Evolutionary conservation across 2,329 filamentous ascomycete species (phyloP), one percentile per base, ranked within the genome.

Genomic region (Ilyonectria destructans): DNA sequence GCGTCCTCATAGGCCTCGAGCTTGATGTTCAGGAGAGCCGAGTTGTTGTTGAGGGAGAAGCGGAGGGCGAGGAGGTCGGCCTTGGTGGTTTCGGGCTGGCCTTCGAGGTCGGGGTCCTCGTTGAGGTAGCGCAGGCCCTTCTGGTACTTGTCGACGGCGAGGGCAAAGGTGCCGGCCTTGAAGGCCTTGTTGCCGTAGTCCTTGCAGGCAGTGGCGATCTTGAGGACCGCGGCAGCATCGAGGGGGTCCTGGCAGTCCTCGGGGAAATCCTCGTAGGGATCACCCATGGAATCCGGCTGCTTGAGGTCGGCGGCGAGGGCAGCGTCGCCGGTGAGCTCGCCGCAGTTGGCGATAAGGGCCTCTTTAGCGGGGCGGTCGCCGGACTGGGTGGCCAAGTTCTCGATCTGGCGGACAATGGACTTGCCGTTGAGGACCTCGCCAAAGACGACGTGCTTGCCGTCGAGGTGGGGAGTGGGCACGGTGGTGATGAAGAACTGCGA

Each of bases 401-500:
- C 96, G 77, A 98, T 91, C 81, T 95, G 91, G 71, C 96, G 92
- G 37, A 98, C 89, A 43, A 98, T 85, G 69, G 93, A 95, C 87
- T 98, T 98, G 78, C 96, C 96, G 69, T 91, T 93, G 78, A 98
- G 89, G 63, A 98, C 96, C 80, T 98, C 92, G 71, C 96, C 96
- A 76, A 98, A 99, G 26, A 99, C 95, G 54, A 98, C 96, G 84
- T 99, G 96, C 87, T 99, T 99, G 80, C 90, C 90, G 81, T 99
- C 95, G 45, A 98, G 89, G 81, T 98, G 96, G 55, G 95, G 95
- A 15, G 96, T 98, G n/a, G 91, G 88, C 33, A 97, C 94, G 17
- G 96, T 98, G 56, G 96, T 99, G 77, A 98, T 87, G 88, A 99
- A 99, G 89, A 99, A 99, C 79, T 99, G 96, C 58, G 93, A 97